Percentiles rank a stretch among this genome's conserved stretches.
Conservation (phyloP, 2,329 filamentous ascomycete species). For the Verticillium dahliae region DNA sequence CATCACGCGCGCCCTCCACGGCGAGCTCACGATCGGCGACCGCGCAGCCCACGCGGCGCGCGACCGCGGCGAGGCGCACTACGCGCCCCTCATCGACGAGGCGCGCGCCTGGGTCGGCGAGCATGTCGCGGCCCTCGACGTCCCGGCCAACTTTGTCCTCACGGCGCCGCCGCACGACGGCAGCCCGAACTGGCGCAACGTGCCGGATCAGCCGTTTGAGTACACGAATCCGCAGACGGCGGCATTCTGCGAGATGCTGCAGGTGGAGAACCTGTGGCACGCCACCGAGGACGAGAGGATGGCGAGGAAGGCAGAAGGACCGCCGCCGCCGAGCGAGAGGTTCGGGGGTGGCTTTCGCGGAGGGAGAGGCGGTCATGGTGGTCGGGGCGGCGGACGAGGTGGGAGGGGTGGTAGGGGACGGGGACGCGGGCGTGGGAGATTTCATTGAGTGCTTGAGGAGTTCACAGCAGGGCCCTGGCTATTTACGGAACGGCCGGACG, state of each 20-base stretch:
- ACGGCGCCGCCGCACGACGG: slow-evolving; percentile 69
- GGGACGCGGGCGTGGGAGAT: slow-evolving; percentile 27
- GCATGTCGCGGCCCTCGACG: slow-evolving; percentile 59
- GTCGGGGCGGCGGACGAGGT: slow-evolving; percentile 27
- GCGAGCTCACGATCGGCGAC: slow-evolving; percentile 58
- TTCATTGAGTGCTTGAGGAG: not conserved
- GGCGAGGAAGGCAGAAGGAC: slow-evolving; percentile 51
- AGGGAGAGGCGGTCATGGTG: slow-evolving; percentile 25
- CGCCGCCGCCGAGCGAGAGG: slow-evolving; percentile 35
- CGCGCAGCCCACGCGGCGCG: slow-evolving; percentile 42
- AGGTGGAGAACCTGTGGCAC: slow-evolving; percentile 69
- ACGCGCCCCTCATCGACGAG: slow-evolving; percentile 59
- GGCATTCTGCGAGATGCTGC: slow-evolving; percentile 73
- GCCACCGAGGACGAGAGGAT: slow-evolving; percentile 64
- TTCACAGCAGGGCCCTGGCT: not conserved
- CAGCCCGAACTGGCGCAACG: slow-evolving; percentile 44
- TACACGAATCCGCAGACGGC: slow-evolving; percentile 83
- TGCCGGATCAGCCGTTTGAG: slow-evolving; percentile 62
- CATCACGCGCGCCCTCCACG: slow-evolving; percentile 76
- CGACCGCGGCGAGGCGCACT: slow-evolving; percentile 63
- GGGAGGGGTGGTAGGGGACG: slow-evolving; percentile 29
- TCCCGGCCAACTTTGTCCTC: slow-evolving; percentile 71
- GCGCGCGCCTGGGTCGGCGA: slow-evolving; percentile 77
- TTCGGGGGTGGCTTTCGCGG: slow-evolving; percentile 16
- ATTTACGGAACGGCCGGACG: too few relatives aligned